phyloP scores from a whole-genome alignment of 202 grass and related monocot species.

The Schoenoplectus tabernaemontani region DNA sequence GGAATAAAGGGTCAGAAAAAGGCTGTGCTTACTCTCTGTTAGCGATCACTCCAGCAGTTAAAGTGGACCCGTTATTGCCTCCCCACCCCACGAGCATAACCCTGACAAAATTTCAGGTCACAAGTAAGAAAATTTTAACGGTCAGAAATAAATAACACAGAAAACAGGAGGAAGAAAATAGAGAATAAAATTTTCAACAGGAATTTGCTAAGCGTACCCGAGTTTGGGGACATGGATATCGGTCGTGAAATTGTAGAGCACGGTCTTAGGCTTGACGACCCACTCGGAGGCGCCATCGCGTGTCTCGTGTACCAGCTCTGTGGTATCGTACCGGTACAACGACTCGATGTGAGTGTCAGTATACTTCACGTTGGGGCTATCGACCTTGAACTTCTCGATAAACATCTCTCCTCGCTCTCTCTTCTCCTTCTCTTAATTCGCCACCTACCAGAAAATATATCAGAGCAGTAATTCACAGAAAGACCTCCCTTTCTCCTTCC shows the following conservation, averaged over 20 bases:
- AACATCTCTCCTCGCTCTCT: slow-evolving; percentile 54
- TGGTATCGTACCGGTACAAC: slow-evolving; percentile 87
- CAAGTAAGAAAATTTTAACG: not conserved
- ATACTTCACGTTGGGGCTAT: slow-evolving; percentile 79
- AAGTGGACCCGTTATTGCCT: slow-evolving; percentile 92
- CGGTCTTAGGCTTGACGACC: slow-evolving; percentile 73
- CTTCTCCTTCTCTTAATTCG: not conserved
- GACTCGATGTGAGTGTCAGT: slow-evolving; percentile 71
- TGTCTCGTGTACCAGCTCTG: slow-evolving; percentile 85
- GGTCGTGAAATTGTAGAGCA: slow-evolving; percentile 74
- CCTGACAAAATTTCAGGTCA: slow-evolving; percentile 26
- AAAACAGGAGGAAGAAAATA: not conserved
- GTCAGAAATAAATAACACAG: slow-evolving; percentile 14
- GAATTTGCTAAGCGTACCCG: slow-evolving; percentile 36
- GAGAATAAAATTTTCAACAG: not conserved
- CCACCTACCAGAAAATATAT: not conserved
- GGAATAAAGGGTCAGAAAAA: not conserved
- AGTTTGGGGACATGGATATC: slow-evolving; percentile 64
- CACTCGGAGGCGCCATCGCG: slow-evolving; percentile 61
- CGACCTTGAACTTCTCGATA: slow-evolving; percentile 92
- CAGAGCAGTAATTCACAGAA: not conserved
- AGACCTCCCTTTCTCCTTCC: not conserved
- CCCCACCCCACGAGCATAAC: slow-evolving; percentile 96
- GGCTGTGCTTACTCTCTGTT: slow-evolving; percentile 67
- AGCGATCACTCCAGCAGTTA: slow-evolving; percentile 86